These are phyloP conservation scores for Pisolithus sp. DNA, from an alignment of 768 basidiomycete genomes.

Conservation along the genomic window DNA sequence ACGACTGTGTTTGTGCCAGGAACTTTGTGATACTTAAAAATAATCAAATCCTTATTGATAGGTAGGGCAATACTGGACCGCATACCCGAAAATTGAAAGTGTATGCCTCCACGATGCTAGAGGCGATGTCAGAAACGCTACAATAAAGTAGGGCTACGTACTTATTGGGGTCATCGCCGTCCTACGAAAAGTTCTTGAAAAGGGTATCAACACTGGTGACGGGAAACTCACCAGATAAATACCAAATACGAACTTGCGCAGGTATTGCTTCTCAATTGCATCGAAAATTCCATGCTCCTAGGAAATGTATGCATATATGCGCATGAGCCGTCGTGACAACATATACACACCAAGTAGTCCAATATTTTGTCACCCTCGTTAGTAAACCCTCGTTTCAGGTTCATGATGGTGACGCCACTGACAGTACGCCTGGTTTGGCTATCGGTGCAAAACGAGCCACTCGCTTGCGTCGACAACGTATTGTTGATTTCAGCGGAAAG, in stretches of 20 bases:
- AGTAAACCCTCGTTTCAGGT: slow-evolving; percentile 68
- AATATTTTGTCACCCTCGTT: slow-evolving; percentile 78
- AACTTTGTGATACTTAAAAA: slow-evolving; percentile 56
- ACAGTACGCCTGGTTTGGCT: slow-evolving; percentile 35
- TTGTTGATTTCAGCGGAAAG: slow-evolving; percentile 24
- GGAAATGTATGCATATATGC: slow-evolving; percentile 2
- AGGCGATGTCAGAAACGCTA: slow-evolving; percentile 7
- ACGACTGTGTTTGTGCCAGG: slow-evolving; percentile 54
- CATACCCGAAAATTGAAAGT: slow-evolving; percentile 79
- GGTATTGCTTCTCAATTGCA: slow-evolving; percentile 77
- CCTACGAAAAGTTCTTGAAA: slow-evolving; percentile 37
- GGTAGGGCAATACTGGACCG: not conserved
- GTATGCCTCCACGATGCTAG: slow-evolving; percentile 80
- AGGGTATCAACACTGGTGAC: not conserved
- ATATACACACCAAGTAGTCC: slow-evolving; percentile 62
- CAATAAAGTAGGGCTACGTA: slow-evolving; percentile 24
- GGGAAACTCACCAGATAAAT: slow-evolving; percentile 61
- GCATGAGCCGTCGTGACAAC: slow-evolving; percentile 9
- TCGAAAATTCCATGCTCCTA: slow-evolving; percentile 87
- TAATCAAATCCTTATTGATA: slow-evolving; percentile 1
- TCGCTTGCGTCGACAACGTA: slow-evolving; percentile 25
- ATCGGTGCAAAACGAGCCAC: slow-evolving; percentile 34
- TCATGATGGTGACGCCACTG: slow-evolving; percentile 68
- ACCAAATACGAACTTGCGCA: slow-evolving; percentile 80
- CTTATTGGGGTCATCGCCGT: slow-evolving; percentile 82